A percentile compares a stretch with the other conserved stretches of the same genome.
Evolutionary conservation across 495 filamentous ascomycete genomes (phyloP).

Genomic region (Chaetomidium leptoderma): DNA sequence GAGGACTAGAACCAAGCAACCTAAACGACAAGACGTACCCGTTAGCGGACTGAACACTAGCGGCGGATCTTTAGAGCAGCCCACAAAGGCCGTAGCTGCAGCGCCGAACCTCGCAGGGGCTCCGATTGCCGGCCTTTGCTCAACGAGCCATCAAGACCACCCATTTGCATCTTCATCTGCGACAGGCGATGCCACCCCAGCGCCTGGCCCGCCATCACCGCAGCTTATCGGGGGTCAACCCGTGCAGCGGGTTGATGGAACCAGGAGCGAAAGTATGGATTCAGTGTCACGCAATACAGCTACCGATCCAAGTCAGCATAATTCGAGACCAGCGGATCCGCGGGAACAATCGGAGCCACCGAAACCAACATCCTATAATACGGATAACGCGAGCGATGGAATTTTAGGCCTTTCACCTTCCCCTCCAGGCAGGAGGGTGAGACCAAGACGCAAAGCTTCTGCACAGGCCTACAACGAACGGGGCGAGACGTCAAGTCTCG

Average conservation of each 20-base stretch:
- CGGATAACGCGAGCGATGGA: background rate
- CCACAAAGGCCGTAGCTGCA: background rate
- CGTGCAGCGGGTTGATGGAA: background rate
- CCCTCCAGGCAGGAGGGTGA: background rate
- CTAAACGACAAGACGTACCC: background rate
- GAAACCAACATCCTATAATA: background rate
- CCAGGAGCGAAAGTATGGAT: background rate
- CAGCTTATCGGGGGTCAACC: background rate
- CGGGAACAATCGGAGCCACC: background rate
- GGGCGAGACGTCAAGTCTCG: background rate
- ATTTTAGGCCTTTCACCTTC: background rate
- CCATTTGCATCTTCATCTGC: slow-evolving; percentile 7
- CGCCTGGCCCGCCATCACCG: background rate
- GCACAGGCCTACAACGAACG: background rate
- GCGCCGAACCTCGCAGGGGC: too few relatives aligned
- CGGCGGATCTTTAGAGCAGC: too few relatives aligned
- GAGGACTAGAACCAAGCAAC: slow-evolving; percentile 7
- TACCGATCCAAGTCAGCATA: background rate
- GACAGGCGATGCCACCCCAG: background rate
- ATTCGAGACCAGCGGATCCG: background rate
- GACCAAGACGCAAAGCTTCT: background rate
- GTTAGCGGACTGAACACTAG: background rate
- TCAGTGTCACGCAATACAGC: background rate
- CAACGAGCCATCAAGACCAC: background rate
- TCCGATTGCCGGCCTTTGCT: background rate